Base-by-base conservation (phyloP, 352 stramenopile genomes). In the Phytopythium mirpurense region DNA sequence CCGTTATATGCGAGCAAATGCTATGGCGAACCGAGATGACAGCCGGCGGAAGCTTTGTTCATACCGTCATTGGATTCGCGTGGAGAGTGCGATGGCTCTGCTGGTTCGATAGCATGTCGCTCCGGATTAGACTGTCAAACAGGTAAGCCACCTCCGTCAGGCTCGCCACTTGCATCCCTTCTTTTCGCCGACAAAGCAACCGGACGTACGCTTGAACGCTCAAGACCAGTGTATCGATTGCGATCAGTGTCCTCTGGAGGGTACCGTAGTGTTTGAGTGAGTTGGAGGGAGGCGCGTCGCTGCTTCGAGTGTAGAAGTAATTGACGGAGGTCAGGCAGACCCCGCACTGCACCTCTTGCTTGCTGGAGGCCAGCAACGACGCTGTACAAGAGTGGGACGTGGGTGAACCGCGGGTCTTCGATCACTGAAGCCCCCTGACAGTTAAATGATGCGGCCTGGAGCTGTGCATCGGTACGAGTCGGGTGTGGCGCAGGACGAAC, bases 351-450 rank as follows among this genome's bases (percentile, higher is more conserved):
- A 74, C 65, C 63, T 60, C 57, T 63, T 23, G 44, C 52, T 47
- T 70, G 65, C 46, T 88, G 79, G 24, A 85, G 50, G 21, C 57
- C 71, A 2, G 64, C 62, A 3, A 95, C 56, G 47, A 96, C 85
- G 41, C 79, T 86, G 65, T 96, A 96, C 14, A 96, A 60, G 36
- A 96, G 63, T 31, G 86, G 88, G 1, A 94, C 67, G 56, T 91
- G 76, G 7, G 38, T 65, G 55, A 84, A 88, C n/a, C 68, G 65
- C 9, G 73, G 65, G 34, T 90, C 80, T 47, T 91, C 74, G 14
- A 65, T 51, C 29, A 93, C 81, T 90, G 56, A 41, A 50, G 16
- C 24, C 34, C n/a, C n/a, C n/a, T n/a, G n/a, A n/a, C n/a, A n/a
- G n/a, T n/a, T n/a, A n/a, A n/a, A n/a, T n/a, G n/a, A n/a, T n/a